Evolutionary conservation across 345 rosid species (phyloP).

Genomic region (Corymbia maculata): DNA sequence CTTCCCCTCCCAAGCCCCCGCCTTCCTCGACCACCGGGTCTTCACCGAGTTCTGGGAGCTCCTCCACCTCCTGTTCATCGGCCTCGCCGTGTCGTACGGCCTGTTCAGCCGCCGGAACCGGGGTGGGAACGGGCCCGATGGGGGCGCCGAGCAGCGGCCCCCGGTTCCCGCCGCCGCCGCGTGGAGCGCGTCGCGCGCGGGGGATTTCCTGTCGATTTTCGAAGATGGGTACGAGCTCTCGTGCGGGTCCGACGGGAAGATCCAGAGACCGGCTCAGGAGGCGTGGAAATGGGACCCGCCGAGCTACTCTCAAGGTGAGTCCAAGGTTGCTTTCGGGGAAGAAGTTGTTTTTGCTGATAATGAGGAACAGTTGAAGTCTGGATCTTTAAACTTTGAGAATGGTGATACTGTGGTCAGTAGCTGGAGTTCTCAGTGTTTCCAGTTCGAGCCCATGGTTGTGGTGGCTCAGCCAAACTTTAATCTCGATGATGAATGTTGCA

Average conservation of each 20-base stretch:
- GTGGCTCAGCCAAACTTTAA: conserved; percentile 41
- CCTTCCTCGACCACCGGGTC: conserved; percentile 36
- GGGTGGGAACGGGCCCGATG: conserved; percentile 1
- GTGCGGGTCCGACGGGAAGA: conserved; percentile 11
- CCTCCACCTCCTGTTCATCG: conserved; percentile 52
- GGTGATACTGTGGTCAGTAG: conserved; percentile 18
- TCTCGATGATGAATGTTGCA: conserved; percentile 13
- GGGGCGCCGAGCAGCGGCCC: conserved; percentile 18
- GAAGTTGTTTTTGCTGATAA: not conserved
- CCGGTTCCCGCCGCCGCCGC: not conserved
- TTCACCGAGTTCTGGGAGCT: conserved; percentile 72
- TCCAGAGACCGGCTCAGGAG: not conserved
- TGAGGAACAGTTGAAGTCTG: not conserved
- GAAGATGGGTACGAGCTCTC: conserved; percentile 32
- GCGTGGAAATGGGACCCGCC: not conserved
- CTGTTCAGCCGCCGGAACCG: conserved; percentile 55
- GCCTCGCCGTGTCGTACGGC: conserved; percentile 84
- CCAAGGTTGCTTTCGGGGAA: not conserved
- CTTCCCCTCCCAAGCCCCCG: conserved; percentile 80
- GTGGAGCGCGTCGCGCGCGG: conserved; percentile 22
- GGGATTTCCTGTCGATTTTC: conserved; percentile 45
- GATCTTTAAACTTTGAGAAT: not conserved
- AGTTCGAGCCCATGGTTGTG: conserved; percentile 39
- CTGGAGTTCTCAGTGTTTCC: conserved; percentile 60
- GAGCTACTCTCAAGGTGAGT: not conserved